Evolutionary conservation across 129 eudicot species (phyloP), one percentile per base, ranked within the genome.

Genomic region (Flaveria brownii): DNA sequence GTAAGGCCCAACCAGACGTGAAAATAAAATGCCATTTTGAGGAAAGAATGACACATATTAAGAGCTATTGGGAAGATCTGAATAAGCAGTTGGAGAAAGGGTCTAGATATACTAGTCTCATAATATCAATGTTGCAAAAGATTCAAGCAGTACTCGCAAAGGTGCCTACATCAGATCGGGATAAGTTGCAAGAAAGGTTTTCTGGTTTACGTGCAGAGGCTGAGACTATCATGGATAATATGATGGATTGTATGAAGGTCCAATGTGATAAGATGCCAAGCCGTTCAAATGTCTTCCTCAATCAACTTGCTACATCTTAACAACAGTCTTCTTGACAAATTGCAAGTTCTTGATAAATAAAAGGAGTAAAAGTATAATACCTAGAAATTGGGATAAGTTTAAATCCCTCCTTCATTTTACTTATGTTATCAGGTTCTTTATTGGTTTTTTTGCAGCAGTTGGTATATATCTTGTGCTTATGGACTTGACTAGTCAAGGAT

Each of bases 101-200:
- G 51, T 12, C 9, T 55, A 1, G 2, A 6, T 18, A 8, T 9
- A 41, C 65, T 17, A 6, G 0, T 18, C 2, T 1, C 68, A 2
- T 20, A 26, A 11, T 9, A 13, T 39, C 68, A 28, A 55, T n/a
- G 52, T 12, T 72, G 55, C 36, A 2, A 45, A 4, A 45, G 11
- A 60, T 60, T 61, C 33, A 61, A 61, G 59, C 0, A 26, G 33
- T 61, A 43, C 12, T 61, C 12, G 15, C 6, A 23, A 22, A 23
- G 61, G 28, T 74, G 59, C 78, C 46, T 25, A 22, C n/a, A 15
- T 74, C 78, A 23, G 13, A 62, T 68, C 36, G 60, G 43, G 70
- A 1, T 42, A 46, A 43, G 71, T 9, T 74, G 60, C 47, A 61
- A 61, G 28, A 17, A 45, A 20, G 28, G 12, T 74, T 60, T 61